Evolutionary conservation across 352 stramenopile genomes (phyloP).

Genomic region (Pythium dissotocum): DNA sequence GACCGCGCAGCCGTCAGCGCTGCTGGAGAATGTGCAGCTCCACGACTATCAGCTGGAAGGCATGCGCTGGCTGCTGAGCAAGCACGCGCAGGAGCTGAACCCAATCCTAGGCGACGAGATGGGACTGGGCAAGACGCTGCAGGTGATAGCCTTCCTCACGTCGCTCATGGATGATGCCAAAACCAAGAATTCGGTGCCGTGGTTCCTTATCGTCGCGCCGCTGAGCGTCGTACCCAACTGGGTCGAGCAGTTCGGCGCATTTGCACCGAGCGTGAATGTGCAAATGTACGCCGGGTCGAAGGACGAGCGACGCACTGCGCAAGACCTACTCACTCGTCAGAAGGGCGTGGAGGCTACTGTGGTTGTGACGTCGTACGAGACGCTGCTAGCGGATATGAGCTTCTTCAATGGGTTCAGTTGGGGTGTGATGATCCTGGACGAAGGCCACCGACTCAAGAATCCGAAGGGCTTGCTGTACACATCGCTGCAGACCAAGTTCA

Average conservation of each 20-base stretch:
- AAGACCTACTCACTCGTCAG: conserved; percentile 16
- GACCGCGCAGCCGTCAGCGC: conserved; percentile 27
- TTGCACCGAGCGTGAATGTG: conserved; percentile 56
- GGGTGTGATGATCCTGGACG: conserved; percentile 80
- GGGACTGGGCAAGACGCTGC: conserved; percentile 82
- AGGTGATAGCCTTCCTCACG: conserved; percentile 72
- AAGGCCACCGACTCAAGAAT: conserved; percentile 91
- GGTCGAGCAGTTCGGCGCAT: conserved; percentile 78
- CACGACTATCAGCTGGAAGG: conserved; percentile 75
- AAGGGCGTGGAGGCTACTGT: conserved; percentile 31
- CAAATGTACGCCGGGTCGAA: conserved; percentile 61
- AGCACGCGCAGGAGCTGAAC: conserved; percentile 63
- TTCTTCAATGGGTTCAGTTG: conserved; percentile 57
- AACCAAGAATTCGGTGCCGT: conserved; percentile 8
- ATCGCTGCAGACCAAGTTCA: conserved; percentile 43
- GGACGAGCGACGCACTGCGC: conserved; percentile 39
- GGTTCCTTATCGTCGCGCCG: conserved; percentile 66
- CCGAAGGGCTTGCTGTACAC: conserved; percentile 53
- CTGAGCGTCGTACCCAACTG: conserved; percentile 84
- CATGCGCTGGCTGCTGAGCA: conserved; percentile 62
- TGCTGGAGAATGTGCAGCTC: conserved; percentile 59
- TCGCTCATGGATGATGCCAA: conserved; percentile 35
- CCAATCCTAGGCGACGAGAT: conserved; percentile 84
- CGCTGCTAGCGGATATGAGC: conserved; percentile 55
- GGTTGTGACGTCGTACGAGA: conserved; percentile 78